Conservation (phyloP, 2,329 filamentous ascomycete species). For the Juglanconis oblonga region DNA sequence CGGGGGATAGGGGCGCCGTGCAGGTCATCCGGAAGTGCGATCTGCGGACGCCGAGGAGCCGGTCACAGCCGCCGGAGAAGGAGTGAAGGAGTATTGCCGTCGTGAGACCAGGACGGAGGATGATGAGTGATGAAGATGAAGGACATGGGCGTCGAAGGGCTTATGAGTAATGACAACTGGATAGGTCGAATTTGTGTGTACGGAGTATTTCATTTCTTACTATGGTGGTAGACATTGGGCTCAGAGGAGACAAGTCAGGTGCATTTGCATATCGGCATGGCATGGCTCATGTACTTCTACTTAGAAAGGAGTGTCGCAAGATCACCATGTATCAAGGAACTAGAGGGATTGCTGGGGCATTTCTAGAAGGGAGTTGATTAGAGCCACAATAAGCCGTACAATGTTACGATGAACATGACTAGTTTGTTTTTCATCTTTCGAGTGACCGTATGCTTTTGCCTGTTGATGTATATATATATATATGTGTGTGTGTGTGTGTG, state of each 20-base stretch:
- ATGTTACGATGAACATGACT: no score
- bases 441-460: no score
- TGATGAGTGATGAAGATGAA: not conserved
- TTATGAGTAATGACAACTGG: not conserved
- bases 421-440: no score
- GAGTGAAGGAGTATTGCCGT: constrained; percentile 1
- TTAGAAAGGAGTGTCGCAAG: constrained; percentile 14
- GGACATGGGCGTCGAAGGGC: not conserved
- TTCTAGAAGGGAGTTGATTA: not conserved
- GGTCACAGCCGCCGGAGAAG: constrained; percentile 13
- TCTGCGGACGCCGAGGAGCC: constrained; percentile 6
- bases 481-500: no score
- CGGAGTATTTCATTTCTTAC: not conserved
- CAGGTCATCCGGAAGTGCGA: constrained; percentile 17
- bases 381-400: no score
- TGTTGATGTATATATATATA: no score
- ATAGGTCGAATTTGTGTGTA: not conserved
- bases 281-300: not conserved
- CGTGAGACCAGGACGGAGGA: not conserved
- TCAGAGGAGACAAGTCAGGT: not conserved
- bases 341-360: not conserved
- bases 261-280: not conserved
- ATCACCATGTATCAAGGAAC: constrained; percentile 5
- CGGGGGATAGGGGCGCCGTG: constrained; percentile 12
- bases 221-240: not conserved